These are phyloP conservation scores for Jaenimonas drosophilae DNA, from an alignment of 208 protist genomes.

Conservation along the genomic window DNA sequence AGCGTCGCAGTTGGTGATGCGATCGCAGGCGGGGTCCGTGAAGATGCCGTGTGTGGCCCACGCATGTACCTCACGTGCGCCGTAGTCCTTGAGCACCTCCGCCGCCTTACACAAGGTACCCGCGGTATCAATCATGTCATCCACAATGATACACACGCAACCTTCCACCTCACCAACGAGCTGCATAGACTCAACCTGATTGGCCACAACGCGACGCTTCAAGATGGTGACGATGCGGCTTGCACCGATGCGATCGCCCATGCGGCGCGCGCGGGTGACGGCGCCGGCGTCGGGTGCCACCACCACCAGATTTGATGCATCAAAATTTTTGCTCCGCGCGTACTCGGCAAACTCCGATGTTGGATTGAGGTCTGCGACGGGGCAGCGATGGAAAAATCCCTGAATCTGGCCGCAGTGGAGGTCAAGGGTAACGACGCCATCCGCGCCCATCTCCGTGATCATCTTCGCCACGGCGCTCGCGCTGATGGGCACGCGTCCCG, in stretches of 20 bases:
- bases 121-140: conserved; percentile 97
- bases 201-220: conserved; percentile 91
- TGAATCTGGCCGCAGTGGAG: conserved; percentile 94
- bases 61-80: conserved; percentile 90
- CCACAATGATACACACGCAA: conserved; percentile 94
- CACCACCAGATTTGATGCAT: conserved; percentile 75
- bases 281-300: conserved; percentile 95
- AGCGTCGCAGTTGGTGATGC: conserved; percentile 76
- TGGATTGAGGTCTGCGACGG: conserved; percentile 88
- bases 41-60: conserved; percentile 94
- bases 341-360: conserved; percentile 83
- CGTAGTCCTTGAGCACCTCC: conserved; percentile 89
- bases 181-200: conserved; percentile 89
- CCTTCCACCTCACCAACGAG: conserved; percentile 93
- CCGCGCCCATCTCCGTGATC: conserved; percentile 85
- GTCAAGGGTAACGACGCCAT: conserved; percentile 92
- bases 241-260: conserved; percentile 70
- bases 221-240: conserved; percentile 92
- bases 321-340: conserved; percentile 62
- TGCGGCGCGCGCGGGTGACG: conserved; percentile 85
- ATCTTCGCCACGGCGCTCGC: conserved; percentile 91
- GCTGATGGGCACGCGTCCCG: conserved; percentile 92
- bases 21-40: conserved; percentile 86
- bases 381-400: conserved; percentile 93
- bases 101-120: conserved; percentile 94